Base-by-base conservation (phyloP, 345 rosid species). In the Boechera divaricarpa region DNA sequence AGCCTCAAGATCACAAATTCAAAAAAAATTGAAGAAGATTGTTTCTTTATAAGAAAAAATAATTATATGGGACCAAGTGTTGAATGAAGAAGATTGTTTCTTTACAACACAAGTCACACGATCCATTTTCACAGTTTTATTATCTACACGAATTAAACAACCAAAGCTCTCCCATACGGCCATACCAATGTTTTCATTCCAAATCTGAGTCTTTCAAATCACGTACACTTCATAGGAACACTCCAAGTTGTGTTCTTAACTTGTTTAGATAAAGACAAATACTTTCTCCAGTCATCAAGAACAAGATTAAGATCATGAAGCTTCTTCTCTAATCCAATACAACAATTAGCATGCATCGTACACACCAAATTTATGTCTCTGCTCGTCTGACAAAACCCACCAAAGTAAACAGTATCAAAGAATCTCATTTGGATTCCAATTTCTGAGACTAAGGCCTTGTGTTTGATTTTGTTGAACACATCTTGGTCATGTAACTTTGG, bases 271-370 rank as follows among this genome's bases (percentile, higher is more conserved):
- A 77, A 48, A 13, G 82, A 79, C 81, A 41, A 57, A 67, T 74
- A 92, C 6, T 62, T 81, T 55, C 74, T 87, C 94, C 95, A 93
- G 53, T 91, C 91, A 44, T 80, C 67, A 67, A 93, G 93, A 76
- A 85, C 77, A 10, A 85, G 69, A 39, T 64, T 68, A 10, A 93
- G 90, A 73, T 91, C 95, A 67, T 71, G 72, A 63, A 93, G 60
- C 76, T 90, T 93, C 55, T 62, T 85, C n/a, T 79, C 72, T 53
- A 88, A 56, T 15, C 97, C 98, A 59, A 81, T 42, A 33, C 98
- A 93, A 65, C 97, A 93, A 78, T 93, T 93, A 18, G 90, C 97
- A 73, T 93, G 97, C 93, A 93, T 87, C 0, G 97, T 93, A 67
- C 94, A 93, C 15, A 85, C 89, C 24, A 77, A 33, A 62, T 84